phyloP scores from a whole-genome alignment of 2,329 filamentous ascomycete species.

The Penicillium sp. region DNA sequence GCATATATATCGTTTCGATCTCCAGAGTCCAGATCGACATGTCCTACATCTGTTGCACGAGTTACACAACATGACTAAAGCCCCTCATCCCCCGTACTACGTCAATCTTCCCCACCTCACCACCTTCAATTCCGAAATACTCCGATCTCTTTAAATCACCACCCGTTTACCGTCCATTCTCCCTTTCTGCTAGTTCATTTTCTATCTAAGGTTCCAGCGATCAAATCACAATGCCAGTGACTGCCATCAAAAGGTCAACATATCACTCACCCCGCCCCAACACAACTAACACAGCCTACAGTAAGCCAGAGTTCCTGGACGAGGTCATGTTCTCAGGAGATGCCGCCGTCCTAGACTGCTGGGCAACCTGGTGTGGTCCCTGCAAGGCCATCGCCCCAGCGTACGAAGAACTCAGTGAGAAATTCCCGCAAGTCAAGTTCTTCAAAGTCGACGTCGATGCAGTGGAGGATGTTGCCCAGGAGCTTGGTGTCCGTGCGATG shows the following conservation, averaged over 20 bases:
- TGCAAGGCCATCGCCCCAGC: constrained; percentile 12
- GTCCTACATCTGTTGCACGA: too few relatives aligned
- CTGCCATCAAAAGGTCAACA: not conserved
- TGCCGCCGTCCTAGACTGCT: constrained; percentile 13
- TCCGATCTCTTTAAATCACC: not conserved
- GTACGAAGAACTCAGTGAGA: constrained; percentile 8
- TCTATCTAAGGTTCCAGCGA: not conserved
- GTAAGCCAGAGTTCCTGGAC: constrained; percentile 8
- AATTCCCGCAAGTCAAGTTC: constrained; percentile 9
- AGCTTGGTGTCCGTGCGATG: constrained; percentile 13
- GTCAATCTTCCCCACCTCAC: not conserved
- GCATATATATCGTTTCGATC: too few relatives aligned
- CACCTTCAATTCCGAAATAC: not conserved
- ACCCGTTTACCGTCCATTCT: not conserved
- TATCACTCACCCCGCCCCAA: not conserved
- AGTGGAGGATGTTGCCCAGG: constrained; percentile 11
- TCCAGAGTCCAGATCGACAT: too few relatives aligned
- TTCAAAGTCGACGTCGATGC: constrained; percentile 16
- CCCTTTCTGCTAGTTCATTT: not conserved
- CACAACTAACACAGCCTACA: not conserved
- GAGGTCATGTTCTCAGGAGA: constrained; percentile 3
- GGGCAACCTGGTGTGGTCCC: constrained; percentile 15
- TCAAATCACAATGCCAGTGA: not conserved
- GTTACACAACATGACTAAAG: not conserved
- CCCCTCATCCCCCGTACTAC: not conserved